Evolutionary conservation across 352 stramenopile genomes (phyloP).

Genomic region (Ochromonadaceae sp.): DNA sequence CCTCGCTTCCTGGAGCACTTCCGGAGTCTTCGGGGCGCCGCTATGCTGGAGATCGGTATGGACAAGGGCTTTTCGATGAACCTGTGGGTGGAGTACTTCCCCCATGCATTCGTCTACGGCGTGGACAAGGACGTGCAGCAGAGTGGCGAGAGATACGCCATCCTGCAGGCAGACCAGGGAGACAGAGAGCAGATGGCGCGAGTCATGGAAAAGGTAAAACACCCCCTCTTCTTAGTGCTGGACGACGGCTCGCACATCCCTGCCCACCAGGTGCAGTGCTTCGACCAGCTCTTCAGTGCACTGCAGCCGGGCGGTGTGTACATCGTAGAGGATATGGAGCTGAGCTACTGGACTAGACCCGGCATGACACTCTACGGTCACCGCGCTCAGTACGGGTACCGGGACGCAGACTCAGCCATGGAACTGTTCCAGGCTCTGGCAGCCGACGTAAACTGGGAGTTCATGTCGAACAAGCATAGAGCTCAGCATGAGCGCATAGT

Average conservation of each 20-base stretch:
- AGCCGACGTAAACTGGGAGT: constrained; percentile 12
- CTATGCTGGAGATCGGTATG: constrained; percentile 15
- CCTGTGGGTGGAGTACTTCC: neutral
- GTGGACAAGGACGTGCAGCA: constrained; percentile 1
- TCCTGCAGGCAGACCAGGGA: constrained; percentile 3
- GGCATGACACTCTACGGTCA: constrained; percentile 16
- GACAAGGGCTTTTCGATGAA: neutral
- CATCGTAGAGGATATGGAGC: constrained; percentile 16
- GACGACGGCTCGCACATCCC: constrained; percentile 15
- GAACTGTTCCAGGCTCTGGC: neutral
- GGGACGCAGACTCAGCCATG: neutral
- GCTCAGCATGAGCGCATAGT: neutral
- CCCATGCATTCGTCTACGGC: constrained; percentile 6
- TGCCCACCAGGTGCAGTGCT: neutral
- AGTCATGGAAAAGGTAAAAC: neutral
- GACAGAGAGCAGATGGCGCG: neutral
- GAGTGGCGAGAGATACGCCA: neutral
- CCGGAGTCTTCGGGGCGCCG: neutral
- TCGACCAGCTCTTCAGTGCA: constrained; percentile 1
- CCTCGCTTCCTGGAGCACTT: neutral
- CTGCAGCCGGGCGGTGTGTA: neutral
- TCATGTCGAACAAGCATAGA: neutral
- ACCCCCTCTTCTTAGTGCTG: constrained; percentile 4
- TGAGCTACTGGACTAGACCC: constrained; percentile 1
- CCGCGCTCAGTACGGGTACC: constrained; percentile 3